Base-by-base conservation (phyloP, 2,329 filamentous ascomycete genomes). In the Phoma herbarum region DNA sequence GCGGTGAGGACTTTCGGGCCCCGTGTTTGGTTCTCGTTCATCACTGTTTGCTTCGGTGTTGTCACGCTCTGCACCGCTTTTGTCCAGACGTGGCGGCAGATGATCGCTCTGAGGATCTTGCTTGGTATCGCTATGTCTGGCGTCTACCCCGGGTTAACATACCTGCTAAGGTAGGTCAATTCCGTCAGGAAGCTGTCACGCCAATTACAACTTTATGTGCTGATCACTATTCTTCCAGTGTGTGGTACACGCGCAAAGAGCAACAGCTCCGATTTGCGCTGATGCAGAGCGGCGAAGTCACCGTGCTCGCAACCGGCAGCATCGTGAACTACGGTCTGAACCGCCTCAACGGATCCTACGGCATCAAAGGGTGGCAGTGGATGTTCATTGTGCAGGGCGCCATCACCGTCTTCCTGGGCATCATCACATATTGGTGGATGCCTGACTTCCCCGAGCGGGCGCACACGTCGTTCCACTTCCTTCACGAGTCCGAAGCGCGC, bases 301-400 rank as follows among this genome's bases (percentile, higher is more conserved):
- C 85, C 16, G 82, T 90, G 3, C 79, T 91, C 2, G 87, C 87
- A 0, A 89, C 88, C 0, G 88, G 88, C 4, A 82, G 83, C 48
- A 86, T 90, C 59, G 84, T 90, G 66, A 91, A 91, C 71, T 91
- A 84, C 67, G 88, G 85, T 0, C 80, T 91, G n/a, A 89, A 90
- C 58, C 81, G 85, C 47, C 78, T 90, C 2, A 75, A 89, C 63
- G 86, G 86, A 1, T 78, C 73, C 10, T 79, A 78, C 2, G 84
- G 84, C 5, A 68, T 90, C 23, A 81, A 82, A 10, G 87, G 88
- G 2, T 90, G 88, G 87, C 83, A 86, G 26, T 90, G 85, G 81
- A 90, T 90, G 86, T 90, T 87, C 63, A 72, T 90, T 0, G 85
- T 90, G 0, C 87, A 90, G 65, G 88, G 88, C 0, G 67, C 85